A percentile compares a stretch with the other conserved stretches of the same genome.
phyloP scores from a whole-genome alignment of 441 rosid species.

The Populus trichocarpa region DNA sequence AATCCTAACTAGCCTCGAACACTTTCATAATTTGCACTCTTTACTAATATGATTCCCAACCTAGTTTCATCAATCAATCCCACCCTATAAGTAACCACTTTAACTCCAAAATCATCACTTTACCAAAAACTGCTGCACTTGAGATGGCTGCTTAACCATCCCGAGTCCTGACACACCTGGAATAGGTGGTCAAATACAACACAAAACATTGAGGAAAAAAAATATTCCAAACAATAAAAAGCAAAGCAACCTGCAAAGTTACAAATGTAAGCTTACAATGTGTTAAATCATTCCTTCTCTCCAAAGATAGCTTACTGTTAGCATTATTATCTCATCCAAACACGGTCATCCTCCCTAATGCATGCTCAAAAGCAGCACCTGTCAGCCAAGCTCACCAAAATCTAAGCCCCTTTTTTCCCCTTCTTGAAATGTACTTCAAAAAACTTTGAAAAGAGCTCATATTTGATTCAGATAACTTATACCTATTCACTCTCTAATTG shows the following conservation, averaged over 20 bases:
- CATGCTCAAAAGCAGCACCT: neutral
- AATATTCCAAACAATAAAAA: neutral
- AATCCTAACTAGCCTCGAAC: neutral
- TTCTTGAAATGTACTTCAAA: neutral
- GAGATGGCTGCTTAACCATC: neutral
- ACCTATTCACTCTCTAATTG: neutral
- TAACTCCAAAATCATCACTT: neutral
- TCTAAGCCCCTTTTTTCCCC: neutral
- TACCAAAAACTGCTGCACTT: neutral
- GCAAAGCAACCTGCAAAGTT: neutral
- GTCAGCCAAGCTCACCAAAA: neutral
- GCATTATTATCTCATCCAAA: neutral
- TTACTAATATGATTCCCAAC: neutral
- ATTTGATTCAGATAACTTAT: neutral
- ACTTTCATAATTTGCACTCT: neutral
- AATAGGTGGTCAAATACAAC: neutral
- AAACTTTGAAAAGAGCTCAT: neutral
- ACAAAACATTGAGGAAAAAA: neutral
- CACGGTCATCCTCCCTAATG: neutral
- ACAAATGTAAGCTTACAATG: too few relatives aligned
- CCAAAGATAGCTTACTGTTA: neutral
- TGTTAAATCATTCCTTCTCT: neutral
- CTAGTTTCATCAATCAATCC: neutral
- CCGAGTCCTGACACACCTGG: neutral
- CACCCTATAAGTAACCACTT: neutral